These are phyloP conservation scores for Trichoderma pleuroti DNA, from an alignment of 2,329 filamentous ascomycete species.

Conservation along the genomic window DNA sequence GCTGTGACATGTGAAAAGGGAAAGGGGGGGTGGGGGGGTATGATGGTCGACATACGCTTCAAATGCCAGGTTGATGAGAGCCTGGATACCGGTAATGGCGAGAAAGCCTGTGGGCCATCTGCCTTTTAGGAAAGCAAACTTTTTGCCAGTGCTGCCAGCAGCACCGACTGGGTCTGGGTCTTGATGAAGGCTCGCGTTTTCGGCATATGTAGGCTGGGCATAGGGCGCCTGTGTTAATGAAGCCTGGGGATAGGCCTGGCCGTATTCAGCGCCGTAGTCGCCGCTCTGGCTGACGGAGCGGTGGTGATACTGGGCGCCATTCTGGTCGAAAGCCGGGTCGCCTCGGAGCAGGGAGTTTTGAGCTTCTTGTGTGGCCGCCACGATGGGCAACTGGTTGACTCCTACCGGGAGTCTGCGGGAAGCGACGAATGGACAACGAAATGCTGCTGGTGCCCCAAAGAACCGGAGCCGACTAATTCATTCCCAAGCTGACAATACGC, in stretches of 20 bases:
- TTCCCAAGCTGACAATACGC: background rate
- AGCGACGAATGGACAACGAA: background rate
- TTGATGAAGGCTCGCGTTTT: slow-evolving; percentile 30
- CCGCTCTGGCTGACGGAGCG: slow-evolving; percentile 27
- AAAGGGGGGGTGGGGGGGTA: background rate
- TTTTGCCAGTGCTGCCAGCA: slow-evolving; percentile 31
- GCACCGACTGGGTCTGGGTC: slow-evolving; percentile 33
- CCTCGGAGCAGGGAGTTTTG: slow-evolving; percentile 39
- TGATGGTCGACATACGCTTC: slow-evolving; percentile 66
- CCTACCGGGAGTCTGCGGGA: slow-evolving; percentile 36
- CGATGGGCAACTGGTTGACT: slow-evolving; percentile 33
- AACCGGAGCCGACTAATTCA: slow-evolving; percentile 10
- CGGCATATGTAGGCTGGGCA: slow-evolving; percentile 29
- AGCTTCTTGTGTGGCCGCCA: slow-evolving; percentile 41
- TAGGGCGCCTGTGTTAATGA: slow-evolving; percentile 28
- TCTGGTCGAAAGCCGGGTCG: slow-evolving; percentile 38
- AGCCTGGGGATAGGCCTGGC: slow-evolving; percentile 34
- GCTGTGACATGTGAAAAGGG: background rate
- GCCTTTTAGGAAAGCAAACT: slow-evolving; percentile 72
- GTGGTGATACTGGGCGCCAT: slow-evolving; percentile 26
- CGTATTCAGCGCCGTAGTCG: slow-evolving; percentile 32
- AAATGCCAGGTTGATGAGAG: slow-evolving; percentile 73
- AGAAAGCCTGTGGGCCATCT: slow-evolving; percentile 89
- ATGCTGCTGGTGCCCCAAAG: background rate
- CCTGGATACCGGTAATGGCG: slow-evolving; percentile 69